Conservation (phyloP, 768 basidiomycete species). For the Clitopilus hobsonii region DNA sequence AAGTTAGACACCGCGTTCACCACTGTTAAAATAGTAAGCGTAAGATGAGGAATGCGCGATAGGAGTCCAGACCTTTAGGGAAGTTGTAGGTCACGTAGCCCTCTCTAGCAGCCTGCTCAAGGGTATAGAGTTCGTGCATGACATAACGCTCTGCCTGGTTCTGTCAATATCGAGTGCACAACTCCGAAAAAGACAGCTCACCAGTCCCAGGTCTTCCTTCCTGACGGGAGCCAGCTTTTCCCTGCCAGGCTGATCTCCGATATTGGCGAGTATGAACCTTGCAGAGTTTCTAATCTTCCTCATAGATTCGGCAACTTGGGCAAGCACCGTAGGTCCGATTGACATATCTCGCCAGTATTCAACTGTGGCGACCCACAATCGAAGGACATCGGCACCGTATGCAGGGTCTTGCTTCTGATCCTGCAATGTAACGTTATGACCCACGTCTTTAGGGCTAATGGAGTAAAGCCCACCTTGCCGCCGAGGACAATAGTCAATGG, state of each 20-base stretch:
- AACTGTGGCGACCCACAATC: slow-evolving; percentile 88
- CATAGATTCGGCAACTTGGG: slow-evolving; percentile 69
- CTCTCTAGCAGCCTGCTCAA: slow-evolving; percentile 64
- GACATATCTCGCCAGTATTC: slow-evolving; percentile 89
- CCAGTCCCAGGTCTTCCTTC: slow-evolving; percentile 55
- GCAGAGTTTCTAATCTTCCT: slow-evolving; percentile 85
- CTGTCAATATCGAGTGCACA: background rate
- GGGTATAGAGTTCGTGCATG: slow-evolving; percentile 73
- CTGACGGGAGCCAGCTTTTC: slow-evolving; percentile 29
- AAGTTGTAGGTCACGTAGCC: slow-evolving; percentile 77
- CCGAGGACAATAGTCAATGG: slow-evolving; percentile 80
- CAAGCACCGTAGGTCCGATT: slow-evolving; percentile 73
- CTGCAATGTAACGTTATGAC: too few species aligned
- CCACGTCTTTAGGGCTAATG: too few species aligned
- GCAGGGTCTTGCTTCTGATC: slow-evolving; percentile 67
- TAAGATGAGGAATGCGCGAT: slow-evolving; percentile 3
- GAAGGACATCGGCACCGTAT: slow-evolving; percentile 82
- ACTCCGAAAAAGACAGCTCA: slow-evolving; percentile 27
- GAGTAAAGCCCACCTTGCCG: slow-evolving; percentile 48
- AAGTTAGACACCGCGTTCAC: slow-evolving; percentile 71
- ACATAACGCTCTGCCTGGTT: slow-evolving; percentile 77
- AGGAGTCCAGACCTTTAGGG: slow-evolving; percentile 56
- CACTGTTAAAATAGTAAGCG: slow-evolving; percentile 36
- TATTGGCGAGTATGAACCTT: slow-evolving; percentile 82
- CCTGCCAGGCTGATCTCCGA: slow-evolving; percentile 36